Conservation (phyloP, 2,329 filamentous ascomycete species). For the Verticillium alfalfae region DNA sequence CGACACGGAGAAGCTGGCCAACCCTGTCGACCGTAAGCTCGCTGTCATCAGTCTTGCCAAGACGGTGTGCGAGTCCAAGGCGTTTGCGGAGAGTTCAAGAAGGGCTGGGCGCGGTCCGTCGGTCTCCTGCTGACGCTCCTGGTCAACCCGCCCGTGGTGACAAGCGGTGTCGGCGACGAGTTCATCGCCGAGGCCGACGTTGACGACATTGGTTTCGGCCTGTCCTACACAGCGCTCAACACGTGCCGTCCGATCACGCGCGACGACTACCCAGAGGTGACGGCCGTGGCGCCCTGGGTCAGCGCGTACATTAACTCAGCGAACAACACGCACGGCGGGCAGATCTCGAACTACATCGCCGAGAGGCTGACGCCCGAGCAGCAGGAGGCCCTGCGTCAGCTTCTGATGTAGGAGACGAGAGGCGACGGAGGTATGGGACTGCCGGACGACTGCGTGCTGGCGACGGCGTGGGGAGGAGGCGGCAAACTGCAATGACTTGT, state of each 20-base stretch:
- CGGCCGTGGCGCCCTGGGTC: slow-evolving; percentile 81
- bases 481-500: not conserved
- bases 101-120: slow-evolving; percentile 88
- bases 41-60: slow-evolving; percentile 92
- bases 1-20: slow-evolving; percentile 80
- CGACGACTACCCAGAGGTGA: slow-evolving; percentile 84
- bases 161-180: slow-evolving; percentile 63
- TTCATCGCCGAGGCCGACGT: slow-evolving; percentile 82
- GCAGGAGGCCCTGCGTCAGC: slow-evolving; percentile 45
- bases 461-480: not conserved
- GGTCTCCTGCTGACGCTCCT: slow-evolving; percentile 84
- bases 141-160: slow-evolving; percentile 74
- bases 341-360: slow-evolving; percentile 64
- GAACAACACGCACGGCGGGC: slow-evolving; percentile 66
- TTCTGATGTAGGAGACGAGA: slow-evolving; percentile 32
- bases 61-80: slow-evolving; percentile 77
- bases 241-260: slow-evolving; percentile 71
- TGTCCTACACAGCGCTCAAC: slow-evolving; percentile 90
- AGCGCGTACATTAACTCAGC: slow-evolving; percentile 70
- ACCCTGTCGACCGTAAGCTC: slow-evolving; percentile 85
- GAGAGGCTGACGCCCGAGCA: slow-evolving; percentile 63
- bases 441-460: not conserved
- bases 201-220: slow-evolving; percentile 90
- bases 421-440: not conserved
- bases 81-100: slow-evolving; percentile 77